phyloP scores from a whole-genome alignment of 345 rosid species.

The Arabidopsis arenosa region DNA sequence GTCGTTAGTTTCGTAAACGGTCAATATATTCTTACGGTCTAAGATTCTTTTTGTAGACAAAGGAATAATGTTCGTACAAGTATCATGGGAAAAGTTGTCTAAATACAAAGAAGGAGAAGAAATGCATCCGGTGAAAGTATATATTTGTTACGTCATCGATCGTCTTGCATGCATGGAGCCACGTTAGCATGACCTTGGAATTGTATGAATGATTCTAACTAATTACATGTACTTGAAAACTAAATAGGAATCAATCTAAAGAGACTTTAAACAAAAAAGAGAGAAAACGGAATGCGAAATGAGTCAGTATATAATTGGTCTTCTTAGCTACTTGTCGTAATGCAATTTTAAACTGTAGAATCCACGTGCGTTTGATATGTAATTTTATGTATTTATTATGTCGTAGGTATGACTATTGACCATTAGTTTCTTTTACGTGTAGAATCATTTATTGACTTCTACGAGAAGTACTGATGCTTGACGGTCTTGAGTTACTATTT shows the following conservation, averaged over 20 bases:
- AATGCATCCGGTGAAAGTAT: conserved; percentile 21
- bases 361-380: conserved; percentile 31
- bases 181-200: conserved; percentile 1
- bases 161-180: conserved; percentile 24
- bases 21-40: conserved; percentile 37
- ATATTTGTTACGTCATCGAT: conserved; percentile 31
- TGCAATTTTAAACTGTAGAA: conserved; percentile 23
- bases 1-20: conserved; percentile 25
- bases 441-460: conserved; percentile 22
- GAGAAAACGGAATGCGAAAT: not conserved
- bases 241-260: not conserved
- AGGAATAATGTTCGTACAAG: conserved; percentile 13
- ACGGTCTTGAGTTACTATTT: conserved; percentile 17
- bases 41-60: conserved; percentile 22
- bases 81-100: conserved; percentile 18
- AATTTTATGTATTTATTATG: not conserved
- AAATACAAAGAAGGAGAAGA: conserved; percentile 29
- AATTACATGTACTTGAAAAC: conserved; percentile 12
- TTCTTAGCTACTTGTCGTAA: conserved; percentile 26
- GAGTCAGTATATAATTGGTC: conserved; percentile 22
- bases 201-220: not conserved
- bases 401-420: conserved; percentile 7
- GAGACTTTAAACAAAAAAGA: not conserved
- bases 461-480: conserved; percentile 1
- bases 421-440: conserved; percentile 31